Conservation (phyloP, 1,284 basidiomycete genomes). For the Trametes sp. region DNA sequence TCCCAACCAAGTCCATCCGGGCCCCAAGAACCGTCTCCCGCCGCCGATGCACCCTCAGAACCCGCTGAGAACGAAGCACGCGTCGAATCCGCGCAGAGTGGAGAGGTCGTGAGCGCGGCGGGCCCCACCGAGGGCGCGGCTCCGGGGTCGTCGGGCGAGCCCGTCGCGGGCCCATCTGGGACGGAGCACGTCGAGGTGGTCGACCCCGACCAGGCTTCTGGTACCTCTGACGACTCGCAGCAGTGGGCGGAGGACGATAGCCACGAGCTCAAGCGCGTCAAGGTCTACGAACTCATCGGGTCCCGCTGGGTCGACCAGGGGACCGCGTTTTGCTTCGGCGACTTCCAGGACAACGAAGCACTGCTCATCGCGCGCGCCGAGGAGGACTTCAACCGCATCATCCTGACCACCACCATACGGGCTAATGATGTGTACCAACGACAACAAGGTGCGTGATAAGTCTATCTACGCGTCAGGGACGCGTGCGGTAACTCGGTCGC, state of each 20-base stretch:
- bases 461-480: conserved; percentile 21
- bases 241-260: conserved; percentile 47
- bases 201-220: conserved; percentile 29
- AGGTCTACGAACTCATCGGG: conserved; percentile 91
- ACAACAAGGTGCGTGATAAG: conserved; percentile 79
- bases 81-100: conserved; percentile 26
- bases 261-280: conserved; percentile 50
- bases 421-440: conserved; percentile 89
- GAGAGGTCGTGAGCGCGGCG: conserved; percentile 22
- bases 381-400: conserved; percentile 70
- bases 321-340: conserved; percentile 92
- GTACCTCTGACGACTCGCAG: conserved; percentile 39
- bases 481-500: conserved; percentile 12
- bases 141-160: conserved; percentile 19
- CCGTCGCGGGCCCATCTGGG: conserved; percentile 21
- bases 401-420: conserved; percentile 78
- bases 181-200: conserved; percentile 26
- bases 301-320: conserved; percentile 93
- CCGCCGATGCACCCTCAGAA: conserved; percentile 25
- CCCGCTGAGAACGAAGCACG: conserved; percentile 27
- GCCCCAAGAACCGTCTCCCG: conserved; percentile 30
- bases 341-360: conserved; percentile 85
- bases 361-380: conserved; percentile 87
- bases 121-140: conserved; percentile 29
- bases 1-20: conserved; percentile 32